Percentiles rank a stretch among this genome's conserved stretches.
These are phyloP conservation scores for Vitis hybrid DNA, from an alignment of 177 flowering plant genomes.

Conservation along the genomic window DNA sequence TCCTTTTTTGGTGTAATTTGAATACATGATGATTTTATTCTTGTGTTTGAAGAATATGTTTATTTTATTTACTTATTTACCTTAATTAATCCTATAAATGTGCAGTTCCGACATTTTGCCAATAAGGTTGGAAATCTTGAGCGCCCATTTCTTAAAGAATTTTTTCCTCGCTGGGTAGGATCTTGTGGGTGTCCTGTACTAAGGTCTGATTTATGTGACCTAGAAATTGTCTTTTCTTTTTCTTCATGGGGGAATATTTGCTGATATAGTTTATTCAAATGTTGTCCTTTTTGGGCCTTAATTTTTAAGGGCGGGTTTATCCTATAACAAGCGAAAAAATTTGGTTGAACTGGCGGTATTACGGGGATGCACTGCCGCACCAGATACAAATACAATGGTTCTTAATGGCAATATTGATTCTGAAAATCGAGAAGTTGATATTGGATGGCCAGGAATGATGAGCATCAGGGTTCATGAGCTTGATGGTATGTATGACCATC, in stretches of 20 bases:
- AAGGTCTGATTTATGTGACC: slow-evolving; percentile 45
- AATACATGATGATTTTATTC: too few species aligned
- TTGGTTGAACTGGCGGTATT: slow-evolving; percentile 81
- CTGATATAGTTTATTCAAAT: slow-evolving; percentile 6
- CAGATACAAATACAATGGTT: slow-evolving; percentile 36
- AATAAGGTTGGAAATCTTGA: slow-evolving; percentile 97
- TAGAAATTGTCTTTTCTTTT: background rate
- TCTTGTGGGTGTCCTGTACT: slow-evolving; percentile 89
- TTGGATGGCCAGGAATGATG: slow-evolving; percentile 99
- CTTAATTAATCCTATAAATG: background rate
- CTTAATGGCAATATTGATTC: slow-evolving; percentile 47
- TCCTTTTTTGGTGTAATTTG: background rate
- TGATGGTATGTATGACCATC: slow-evolving; percentile 98
- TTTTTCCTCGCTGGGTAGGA: slow-evolving; percentile 95
- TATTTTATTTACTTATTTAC: background rate
- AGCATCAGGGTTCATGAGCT: slow-evolving; percentile 92
- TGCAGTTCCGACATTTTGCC: slow-evolving; percentile 94
- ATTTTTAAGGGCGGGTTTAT: slow-evolving; percentile 73
- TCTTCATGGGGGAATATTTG: slow-evolving; percentile 5
- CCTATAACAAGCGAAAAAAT: slow-evolving; percentile 92
- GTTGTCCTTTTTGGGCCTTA: background rate
- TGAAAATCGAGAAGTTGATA: slow-evolving; percentile 68
- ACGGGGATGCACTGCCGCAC: slow-evolving; percentile 72
- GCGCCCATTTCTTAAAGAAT: slow-evolving; percentile 97
- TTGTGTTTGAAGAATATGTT: too few species aligned